A percentile compares a stretch with the other conserved stretches of the same genome.
Conservation (phyloP, 2,329 filamentous ascomycete species). For the Trichoderma koningii region DNA sequence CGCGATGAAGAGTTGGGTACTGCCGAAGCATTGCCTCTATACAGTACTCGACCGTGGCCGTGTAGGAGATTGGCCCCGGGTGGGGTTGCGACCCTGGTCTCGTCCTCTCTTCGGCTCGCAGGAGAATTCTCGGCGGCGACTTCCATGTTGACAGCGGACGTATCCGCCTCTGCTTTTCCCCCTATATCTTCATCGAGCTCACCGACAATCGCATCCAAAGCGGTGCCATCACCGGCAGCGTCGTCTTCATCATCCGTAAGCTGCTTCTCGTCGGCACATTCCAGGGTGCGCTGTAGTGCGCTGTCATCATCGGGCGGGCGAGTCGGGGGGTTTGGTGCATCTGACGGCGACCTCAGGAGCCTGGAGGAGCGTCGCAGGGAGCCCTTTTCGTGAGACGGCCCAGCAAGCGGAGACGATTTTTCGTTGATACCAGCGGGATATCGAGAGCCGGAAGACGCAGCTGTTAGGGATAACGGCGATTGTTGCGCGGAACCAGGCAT, state of each 20-base stretch:
- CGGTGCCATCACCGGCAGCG: slow-evolving; percentile 62
- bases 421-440: slow-evolving; percentile 50
- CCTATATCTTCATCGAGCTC: slow-evolving; percentile 85
- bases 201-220: slow-evolving; percentile 85
- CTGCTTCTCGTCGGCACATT: slow-evolving; percentile 91
- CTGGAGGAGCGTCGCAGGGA: slow-evolving; percentile 64
- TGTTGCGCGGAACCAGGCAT: slow-evolving; percentile 42
- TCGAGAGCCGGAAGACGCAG: slow-evolving; percentile 50
- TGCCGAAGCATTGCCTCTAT: slow-evolving; percentile 49
- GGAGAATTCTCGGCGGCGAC: slow-evolving; percentile 84
- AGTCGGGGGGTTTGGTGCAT: slow-evolving; percentile 53
- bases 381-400: slow-evolving; percentile 59
- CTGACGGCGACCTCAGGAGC: slow-evolving; percentile 56
- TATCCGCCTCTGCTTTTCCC: slow-evolving; percentile 63
- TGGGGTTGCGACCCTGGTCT: slow-evolving; percentile 81
- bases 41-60: slow-evolving; percentile 45
- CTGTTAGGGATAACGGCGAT: slow-evolving; percentile 37
- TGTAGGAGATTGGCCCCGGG: slow-evolving; percentile 55
- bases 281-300: slow-evolving; percentile 69
- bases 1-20: slow-evolving; percentile 61
- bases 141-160: slow-evolving; percentile 88
- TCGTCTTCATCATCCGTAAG: slow-evolving; percentile 74
- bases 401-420: slow-evolving; percentile 50
- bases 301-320: slow-evolving; percentile 59
- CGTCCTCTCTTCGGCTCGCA: slow-evolving; percentile 88